phyloP scores from a whole-genome alignment of 1,139 yeast genomes.

The Saccharomyces hybrid region DNA sequence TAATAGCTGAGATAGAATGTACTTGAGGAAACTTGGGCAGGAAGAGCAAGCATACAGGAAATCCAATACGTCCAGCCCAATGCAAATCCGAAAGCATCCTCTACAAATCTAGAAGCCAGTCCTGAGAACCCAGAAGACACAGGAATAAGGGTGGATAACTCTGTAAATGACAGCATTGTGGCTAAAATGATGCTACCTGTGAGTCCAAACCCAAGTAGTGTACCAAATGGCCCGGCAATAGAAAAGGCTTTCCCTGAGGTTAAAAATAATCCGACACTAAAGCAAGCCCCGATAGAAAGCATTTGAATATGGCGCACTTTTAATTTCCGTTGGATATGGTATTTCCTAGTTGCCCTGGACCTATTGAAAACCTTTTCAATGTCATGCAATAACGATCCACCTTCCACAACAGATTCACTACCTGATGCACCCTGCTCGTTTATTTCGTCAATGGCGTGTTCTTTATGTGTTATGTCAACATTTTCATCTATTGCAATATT shows the following conservation, averaged over 20 bases:
- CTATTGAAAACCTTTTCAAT: constrained; percentile 5
- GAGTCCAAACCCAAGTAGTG: constrained; percentile 58
- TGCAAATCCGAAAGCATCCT: constrained; percentile 79
- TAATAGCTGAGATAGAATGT: constrained; percentile 65
- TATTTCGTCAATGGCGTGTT: constrained; percentile 5
- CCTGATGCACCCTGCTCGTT: neutral
- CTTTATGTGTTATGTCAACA: constrained; percentile 1
- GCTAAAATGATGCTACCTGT: constrained; percentile 61
- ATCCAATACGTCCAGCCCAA: constrained; percentile 73
- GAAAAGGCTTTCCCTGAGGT: constrained; percentile 69
- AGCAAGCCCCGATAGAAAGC: constrained; percentile 73
- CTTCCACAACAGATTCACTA: constrained; percentile 3
- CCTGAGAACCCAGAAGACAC: constrained; percentile 75
- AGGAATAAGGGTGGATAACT: constrained; percentile 76
- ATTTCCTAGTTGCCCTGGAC: constrained; percentile 3
- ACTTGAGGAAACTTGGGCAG: constrained; percentile 65
- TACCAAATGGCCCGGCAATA: constrained; percentile 77
- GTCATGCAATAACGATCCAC: neutral
- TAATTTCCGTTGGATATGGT: constrained; percentile 44
- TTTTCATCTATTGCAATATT: constrained; percentile 19
- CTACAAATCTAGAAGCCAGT: constrained; percentile 69
- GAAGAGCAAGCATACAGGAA: constrained; percentile 65
- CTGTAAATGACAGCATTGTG: constrained; percentile 70
- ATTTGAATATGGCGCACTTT: constrained; percentile 67
- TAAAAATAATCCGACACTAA: constrained; percentile 73